phyloP scores from a whole-genome alignment of 176 grass and related monocot species.

The Thinopyrum elongatum region DNA sequence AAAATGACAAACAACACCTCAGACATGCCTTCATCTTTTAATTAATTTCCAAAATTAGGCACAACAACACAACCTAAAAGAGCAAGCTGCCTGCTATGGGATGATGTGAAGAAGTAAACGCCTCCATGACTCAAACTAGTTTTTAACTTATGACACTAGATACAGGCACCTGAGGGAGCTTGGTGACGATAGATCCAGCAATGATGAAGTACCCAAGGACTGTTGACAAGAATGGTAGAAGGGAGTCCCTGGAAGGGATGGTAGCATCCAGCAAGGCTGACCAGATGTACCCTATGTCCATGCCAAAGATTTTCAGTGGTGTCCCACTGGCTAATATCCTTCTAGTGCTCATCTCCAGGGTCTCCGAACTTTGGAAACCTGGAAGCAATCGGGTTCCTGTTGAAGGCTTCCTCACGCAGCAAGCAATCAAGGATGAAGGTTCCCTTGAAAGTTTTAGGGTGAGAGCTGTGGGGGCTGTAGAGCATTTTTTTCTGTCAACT shows the following conservation, averaged over 20 bases:
- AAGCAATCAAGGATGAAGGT: constrained; percentile 5
- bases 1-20: neutral
- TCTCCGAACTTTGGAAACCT: neutral
- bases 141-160: constrained; percentile 9
- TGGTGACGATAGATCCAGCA: constrained; percentile 65
- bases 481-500: neutral
- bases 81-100: neutral
- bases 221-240: constrained; percentile 68
- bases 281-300: constrained; percentile 42
- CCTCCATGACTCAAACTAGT: neutral
- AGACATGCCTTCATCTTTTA: neutral
- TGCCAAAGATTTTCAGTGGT: constrained; percentile 51
- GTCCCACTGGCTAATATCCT: neutral
- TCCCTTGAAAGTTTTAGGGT: constrained; percentile 13
- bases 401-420: neutral
- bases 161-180: constrained; percentile 76
- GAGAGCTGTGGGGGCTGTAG: neutral
- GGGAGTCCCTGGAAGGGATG: constrained; percentile 46
- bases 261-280: constrained; percentile 23
- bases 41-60: constrained; percentile 12
- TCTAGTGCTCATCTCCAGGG: constrained; percentile 8
- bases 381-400: neutral
- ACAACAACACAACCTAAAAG: neutral
- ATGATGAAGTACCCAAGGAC: constrained; percentile 76
- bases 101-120: neutral